These are phyloP conservation scores for Pseudonitzschia pungens DNA, from an alignment of 108 stramenopile species.

Conservation along the genomic window DNA sequence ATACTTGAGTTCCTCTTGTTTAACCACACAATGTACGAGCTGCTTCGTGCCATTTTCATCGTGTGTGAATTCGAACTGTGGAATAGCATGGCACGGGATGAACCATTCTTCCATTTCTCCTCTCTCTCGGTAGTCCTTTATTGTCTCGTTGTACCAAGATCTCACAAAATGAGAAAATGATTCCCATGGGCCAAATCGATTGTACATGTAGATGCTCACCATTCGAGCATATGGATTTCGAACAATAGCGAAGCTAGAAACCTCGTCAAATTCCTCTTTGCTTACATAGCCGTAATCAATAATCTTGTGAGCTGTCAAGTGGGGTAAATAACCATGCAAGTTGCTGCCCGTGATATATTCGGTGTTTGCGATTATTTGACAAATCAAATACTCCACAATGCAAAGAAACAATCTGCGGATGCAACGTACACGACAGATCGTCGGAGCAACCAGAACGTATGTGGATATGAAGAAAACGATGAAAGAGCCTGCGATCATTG, in stretches of 20 bases:
- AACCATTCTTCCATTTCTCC: slow-evolving; percentile 68
- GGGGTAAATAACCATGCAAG: slow-evolving; percentile 60
- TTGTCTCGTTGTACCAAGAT: slow-evolving; percentile 45
- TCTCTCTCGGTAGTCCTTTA: slow-evolving; percentile 45
- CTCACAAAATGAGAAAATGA: slow-evolving; percentile 48
- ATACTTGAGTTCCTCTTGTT: slow-evolving; percentile 60
- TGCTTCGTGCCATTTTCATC: slow-evolving; percentile 34
- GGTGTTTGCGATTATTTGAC: slow-evolving; percentile 41
- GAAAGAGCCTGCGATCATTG: background rate
- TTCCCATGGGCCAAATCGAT: slow-evolving; percentile 52
- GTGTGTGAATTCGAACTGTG: slow-evolving; percentile 64
- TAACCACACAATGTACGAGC: slow-evolving; percentile 52
- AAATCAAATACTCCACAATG: slow-evolving; percentile 52
- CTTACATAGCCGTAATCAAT: slow-evolving; percentile 55
- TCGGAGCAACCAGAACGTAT: slow-evolving; percentile 56
- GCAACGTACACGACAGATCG: slow-evolving; percentile 41
- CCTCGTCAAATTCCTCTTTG: slow-evolving; percentile 41
- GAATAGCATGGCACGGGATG: slow-evolving; percentile 59
- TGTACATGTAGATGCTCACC: slow-evolving; percentile 66
- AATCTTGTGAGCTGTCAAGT: slow-evolving; percentile 55
- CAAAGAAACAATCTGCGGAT: slow-evolving; percentile 54
- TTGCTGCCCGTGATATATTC: slow-evolving; percentile 61
- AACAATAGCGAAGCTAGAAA: slow-evolving; percentile 56
- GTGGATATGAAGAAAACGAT: slow-evolving; percentile 45
- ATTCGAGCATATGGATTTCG: slow-evolving; percentile 68